phyloP scores from a whole-genome alignment of 2,329 filamentous ascomycete genomes.

The Arthrobotrys entomopaga region DNA sequence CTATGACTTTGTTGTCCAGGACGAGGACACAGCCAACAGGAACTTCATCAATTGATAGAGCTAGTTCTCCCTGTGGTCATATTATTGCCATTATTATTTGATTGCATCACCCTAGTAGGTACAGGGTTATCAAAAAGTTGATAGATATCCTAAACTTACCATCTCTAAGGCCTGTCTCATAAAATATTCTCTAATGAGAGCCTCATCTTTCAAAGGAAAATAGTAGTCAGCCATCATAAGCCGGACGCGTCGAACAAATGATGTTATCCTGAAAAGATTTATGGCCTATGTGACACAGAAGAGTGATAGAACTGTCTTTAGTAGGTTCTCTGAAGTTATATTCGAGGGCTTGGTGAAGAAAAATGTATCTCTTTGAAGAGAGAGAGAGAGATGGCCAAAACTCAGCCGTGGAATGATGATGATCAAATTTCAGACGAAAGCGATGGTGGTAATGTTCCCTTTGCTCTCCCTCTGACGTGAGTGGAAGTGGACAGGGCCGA shows the following conservation, averaged over 20 bases:
- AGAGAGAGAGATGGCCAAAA: too few relatives aligned
- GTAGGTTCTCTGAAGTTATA: neutral
- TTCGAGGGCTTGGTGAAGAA: neutral
- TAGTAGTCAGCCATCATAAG: conserved; percentile 40
- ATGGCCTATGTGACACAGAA: conserved; percentile 16
- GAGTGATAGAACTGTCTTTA: neutral
- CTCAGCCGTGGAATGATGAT: too few relatives aligned
- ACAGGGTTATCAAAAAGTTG: conserved; percentile 1
- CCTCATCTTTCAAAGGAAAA: conserved; percentile 60
- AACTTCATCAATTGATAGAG: conserved; percentile 86
- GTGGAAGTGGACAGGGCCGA: too few relatives aligned
- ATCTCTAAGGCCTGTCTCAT: conserved; percentile 88
- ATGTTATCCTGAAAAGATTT: conserved; percentile 31
- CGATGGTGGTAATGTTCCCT: too few relatives aligned
- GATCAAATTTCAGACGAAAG: too few relatives aligned
- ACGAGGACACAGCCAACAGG: conserved; percentile 97
- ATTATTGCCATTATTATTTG: neutral
- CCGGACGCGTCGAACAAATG: conserved; percentile 9
- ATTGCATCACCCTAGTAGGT: too few relatives aligned
- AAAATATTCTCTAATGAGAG: conserved; percentile 69
- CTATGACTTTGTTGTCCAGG: conserved; percentile 79
- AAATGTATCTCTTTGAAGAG: neutral
- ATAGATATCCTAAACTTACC: conserved; percentile 66
- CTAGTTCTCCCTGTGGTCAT: conserved; percentile 77
- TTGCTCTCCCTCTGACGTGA: too few relatives aligned